Conservation (phyloP, 2,329 filamentous ascomycete genomes). For the Fragosphaeria purpurea region DNA sequence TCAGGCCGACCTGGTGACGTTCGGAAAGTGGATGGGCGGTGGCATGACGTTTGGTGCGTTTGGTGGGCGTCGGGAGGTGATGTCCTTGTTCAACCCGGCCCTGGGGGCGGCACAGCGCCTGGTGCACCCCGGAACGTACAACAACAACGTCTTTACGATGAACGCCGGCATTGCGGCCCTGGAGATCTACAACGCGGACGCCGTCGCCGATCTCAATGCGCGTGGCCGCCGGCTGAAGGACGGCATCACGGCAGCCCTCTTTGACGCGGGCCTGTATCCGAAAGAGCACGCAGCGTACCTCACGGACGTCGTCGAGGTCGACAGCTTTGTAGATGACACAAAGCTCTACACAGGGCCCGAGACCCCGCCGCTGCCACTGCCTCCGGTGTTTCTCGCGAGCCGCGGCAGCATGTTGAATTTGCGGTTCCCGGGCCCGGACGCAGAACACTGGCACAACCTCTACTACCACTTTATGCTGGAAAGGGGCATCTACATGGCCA, state of each 20-base stretch:
- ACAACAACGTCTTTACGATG: conserved; percentile 53
- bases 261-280: conserved; percentile 17
- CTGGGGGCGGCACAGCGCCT: conserved; percentile 40
- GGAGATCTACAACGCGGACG: conserved; percentile 24
- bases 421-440: conserved; percentile 26
- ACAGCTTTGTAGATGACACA: conserved; percentile 5
- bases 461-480: conserved; percentile 19
- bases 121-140: conserved; percentile 50
- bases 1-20: conserved; percentile 45
- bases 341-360: conserved; percentile 1
- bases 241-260: conserved; percentile 19
- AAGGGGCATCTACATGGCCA: conserved; percentile 16
- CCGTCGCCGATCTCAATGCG: conserved; percentile 21
- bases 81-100: conserved; percentile 57
- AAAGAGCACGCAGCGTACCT: conserved; percentile 8
- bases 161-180: conserved; percentile 37
- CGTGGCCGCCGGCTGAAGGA: conserved; percentile 20
- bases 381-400: conserved; percentile 14
- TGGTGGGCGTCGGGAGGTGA: conserved; percentile 52
- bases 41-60: conserved; percentile 51
- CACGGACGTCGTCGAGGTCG: conserved; percentile 7
- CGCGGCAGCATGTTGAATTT: conserved; percentile 24
- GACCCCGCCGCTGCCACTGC: conserved; percentile 4
- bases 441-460: conserved; percentile 11
- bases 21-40: conserved; percentile 51